phyloP scores from a whole-genome alignment of 108 stramenopile genomes.

The Seminavis robusta region DNA sequence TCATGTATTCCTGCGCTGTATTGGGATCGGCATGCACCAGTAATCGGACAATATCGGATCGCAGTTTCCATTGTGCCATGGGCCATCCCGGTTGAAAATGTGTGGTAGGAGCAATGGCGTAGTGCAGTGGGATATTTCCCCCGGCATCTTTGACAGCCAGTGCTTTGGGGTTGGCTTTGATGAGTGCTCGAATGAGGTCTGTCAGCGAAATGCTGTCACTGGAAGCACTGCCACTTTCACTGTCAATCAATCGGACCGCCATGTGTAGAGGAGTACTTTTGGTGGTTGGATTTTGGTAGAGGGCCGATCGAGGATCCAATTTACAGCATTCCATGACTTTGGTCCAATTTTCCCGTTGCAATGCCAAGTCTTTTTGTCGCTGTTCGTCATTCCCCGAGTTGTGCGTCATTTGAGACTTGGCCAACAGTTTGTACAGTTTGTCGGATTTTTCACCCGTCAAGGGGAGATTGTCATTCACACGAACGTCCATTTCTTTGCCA shows the following conservation, averaged over 20 bases:
- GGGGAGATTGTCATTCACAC: background rate
- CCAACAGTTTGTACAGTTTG: conserved; percentile 22
- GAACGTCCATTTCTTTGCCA: background rate
- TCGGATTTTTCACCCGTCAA: conserved; percentile 6
- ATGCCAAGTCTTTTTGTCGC: conserved; percentile 3
- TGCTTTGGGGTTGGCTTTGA: conserved; percentile 24
- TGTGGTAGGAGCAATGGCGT: conserved; percentile 28
- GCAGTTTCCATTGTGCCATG: background rate
- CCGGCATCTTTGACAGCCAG: conserved; percentile 27
- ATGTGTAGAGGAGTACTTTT: conserved; percentile 66
- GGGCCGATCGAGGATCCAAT: conserved; percentile 2
- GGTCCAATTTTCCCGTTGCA: background rate
- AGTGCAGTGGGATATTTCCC: conserved; percentile 58
- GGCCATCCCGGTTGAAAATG: conserved; percentile 12
- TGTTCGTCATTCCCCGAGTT: background rate
- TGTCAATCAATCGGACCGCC: conserved; percentile 50
- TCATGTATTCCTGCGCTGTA: conserved; percentile 36
- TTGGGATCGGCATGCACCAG: conserved; percentile 30
- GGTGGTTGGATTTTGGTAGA: conserved; percentile 44
- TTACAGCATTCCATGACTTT: background rate
- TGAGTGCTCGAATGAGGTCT: conserved; percentile 28
- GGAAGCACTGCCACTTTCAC: conserved; percentile 1
- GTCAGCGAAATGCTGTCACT: background rate
- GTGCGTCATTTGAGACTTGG: conserved; percentile 10
- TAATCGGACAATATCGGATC: conserved; percentile 10